Conservation (phyloP, 768 basidiomycete species). For the Lepiota venenata region DNA sequence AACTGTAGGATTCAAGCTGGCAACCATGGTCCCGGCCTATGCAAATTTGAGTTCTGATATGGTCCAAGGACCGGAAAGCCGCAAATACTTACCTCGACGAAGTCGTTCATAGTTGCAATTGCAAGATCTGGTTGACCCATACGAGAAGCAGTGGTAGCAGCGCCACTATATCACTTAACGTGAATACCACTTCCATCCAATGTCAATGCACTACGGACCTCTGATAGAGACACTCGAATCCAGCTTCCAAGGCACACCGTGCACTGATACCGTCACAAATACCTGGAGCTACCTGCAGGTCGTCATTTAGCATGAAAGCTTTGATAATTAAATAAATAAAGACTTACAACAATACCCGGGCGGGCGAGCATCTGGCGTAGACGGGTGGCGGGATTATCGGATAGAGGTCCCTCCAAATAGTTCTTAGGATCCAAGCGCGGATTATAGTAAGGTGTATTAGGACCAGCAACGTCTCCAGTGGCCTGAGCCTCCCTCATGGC, state of each 20-base stretch:
- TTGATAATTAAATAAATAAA: not conserved
- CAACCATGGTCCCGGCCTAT: conserved; percentile 67
- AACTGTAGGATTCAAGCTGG: conserved; percentile 53
- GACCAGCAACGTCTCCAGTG: not conserved
- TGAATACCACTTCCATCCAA: not conserved
- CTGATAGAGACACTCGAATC: conserved; percentile 75
- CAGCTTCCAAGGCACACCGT: conserved; percentile 73
- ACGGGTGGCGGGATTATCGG: conserved; percentile 65
- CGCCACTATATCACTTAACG: conserved; percentile 42
- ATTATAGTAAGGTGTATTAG: conserved; percentile 48
- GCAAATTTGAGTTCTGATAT: not conserved
- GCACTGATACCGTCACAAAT: conserved; percentile 80
- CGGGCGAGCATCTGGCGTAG: conserved; percentile 65
- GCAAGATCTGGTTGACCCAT: conserved; percentile 77
- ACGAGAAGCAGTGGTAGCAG: conserved; percentile 78
- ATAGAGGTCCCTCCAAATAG: conserved; percentile 65
- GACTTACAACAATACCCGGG: conserved; percentile 69
- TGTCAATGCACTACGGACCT: conserved; percentile 35
- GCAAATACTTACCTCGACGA: conserved; percentile 44
- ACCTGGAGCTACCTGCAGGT: conserved; percentile 61
- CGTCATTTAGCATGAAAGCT: no score
- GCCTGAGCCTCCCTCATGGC: not conserved
- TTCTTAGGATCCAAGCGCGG: conserved; percentile 66
- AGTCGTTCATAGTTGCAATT: conserved; percentile 74
- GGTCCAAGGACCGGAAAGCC: not conserved